Evolutionary conservation across 2,329 filamentous ascomycete genomes (phyloP), one percentile per base, ranked within the genome.

Genomic region (Fusarium kyushuense): DNA sequence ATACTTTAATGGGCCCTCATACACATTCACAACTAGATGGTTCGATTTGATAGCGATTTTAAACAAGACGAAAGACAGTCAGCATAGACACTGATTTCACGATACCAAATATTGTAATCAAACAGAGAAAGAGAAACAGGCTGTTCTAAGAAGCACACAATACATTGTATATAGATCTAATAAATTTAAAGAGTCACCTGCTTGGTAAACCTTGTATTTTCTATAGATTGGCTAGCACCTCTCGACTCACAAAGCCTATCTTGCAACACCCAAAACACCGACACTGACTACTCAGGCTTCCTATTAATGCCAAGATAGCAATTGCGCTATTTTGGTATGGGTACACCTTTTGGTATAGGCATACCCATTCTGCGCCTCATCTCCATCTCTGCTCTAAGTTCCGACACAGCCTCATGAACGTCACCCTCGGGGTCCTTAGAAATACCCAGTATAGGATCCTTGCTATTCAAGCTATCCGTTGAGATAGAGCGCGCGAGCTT

Each of bases 391-490:
- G 82, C 83, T 74, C 84, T 88, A 53, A 97, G 84, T 80, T 97
- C 93, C 36, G 86, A 83, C 12, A 96, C 86, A 29, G 92, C 92
- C 74, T 96, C 92, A 60, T 92, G 90, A 48, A 96, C 84, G 72
- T 96, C 93, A 29, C 83, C 82, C 54, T 89, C 89, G 0, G 89
- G 89, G 76, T 97, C 94, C 67, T 88, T 88, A 1, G 93, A 90
- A 36, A 98, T 83, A 27, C 95, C 95, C 8, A 97, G 81, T 4
- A 92, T 85, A 0, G 92, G 92, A 54, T 89, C 85, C 45, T 83
- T 80, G 33, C 80, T 81, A 16, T 79, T 83, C 17, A 89, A 67
- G 57, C 84, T 87, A 14, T 92, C 89, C 19, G 84, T 82, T 73
- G 88, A 90, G 12, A 82, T 75, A 3, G 83, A 85, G 57, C 84